These are phyloP conservation scores for Apiospora kogelbergensis DNA, from an alignment of 2,329 filamentous ascomycete genomes.

Conservation along the genomic window DNA sequence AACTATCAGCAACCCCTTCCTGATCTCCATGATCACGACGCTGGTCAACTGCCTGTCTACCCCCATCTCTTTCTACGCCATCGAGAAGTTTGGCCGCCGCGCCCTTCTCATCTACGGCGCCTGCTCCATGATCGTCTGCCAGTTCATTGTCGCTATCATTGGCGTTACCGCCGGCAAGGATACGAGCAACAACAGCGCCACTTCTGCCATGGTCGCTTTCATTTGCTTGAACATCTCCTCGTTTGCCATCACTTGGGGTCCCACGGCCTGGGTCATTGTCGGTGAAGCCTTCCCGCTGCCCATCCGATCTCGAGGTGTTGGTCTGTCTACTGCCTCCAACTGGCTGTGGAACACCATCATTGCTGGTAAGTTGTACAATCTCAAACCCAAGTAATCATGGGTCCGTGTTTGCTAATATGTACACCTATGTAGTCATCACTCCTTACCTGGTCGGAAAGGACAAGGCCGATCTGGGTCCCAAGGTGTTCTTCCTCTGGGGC, in stretches of 20 bases:
- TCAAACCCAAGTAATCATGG: no score
- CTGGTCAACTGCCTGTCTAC: conserved; percentile 86
- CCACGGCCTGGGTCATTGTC: conserved; percentile 61
- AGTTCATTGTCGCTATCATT: conserved; percentile 82
- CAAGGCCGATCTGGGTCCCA: conserved; percentile 65
- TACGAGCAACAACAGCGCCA: conserved; percentile 56
- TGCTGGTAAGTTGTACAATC: conserved; percentile 33
- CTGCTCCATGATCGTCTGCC: conserved; percentile 78
- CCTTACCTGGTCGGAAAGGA: conserved; percentile 65
- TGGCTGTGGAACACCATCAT: conserved; percentile 86
- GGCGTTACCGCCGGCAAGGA: conserved; percentile 46
- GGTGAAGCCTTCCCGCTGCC: conserved; percentile 89
- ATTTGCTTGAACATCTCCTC: conserved; percentile 93
- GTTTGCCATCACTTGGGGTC: conserved; percentile 88
- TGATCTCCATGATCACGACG: conserved; percentile 83
- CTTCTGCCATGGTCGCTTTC: conserved; percentile 77
- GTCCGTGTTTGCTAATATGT: not conserved
- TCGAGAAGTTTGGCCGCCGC: conserved; percentile 81
- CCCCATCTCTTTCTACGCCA: conserved; percentile 81
- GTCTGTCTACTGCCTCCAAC: conserved; percentile 83
- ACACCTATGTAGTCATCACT: conserved; percentile 58
- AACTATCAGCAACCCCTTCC: conserved; percentile 74
- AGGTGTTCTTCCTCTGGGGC: conserved; percentile 77
- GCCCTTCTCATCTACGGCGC: conserved; percentile 78
- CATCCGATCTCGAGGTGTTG: conserved; percentile 85